A percentile compares a stretch with the other conserved stretches of the same genome.
Evolutionary conservation across 768 basidiomycete species (phyloP).

Genomic region (Cystobasidium ongulense): DNA sequence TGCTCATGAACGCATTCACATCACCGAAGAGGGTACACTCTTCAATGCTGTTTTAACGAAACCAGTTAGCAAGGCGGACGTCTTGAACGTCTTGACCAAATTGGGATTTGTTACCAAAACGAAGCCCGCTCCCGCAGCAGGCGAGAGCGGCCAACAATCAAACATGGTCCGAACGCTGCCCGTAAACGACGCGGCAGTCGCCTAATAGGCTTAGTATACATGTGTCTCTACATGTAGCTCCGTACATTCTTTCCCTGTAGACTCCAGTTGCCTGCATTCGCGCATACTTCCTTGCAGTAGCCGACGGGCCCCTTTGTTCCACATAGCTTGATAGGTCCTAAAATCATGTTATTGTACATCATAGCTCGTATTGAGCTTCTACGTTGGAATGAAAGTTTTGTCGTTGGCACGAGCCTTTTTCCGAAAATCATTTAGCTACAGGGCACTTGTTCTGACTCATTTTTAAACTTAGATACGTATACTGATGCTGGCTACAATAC

Average conservation of each 20-base stretch:
- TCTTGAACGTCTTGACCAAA: constrained; percentile 34
- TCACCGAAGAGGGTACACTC: constrained; percentile 39
- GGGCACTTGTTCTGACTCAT: too few relatives aligned
- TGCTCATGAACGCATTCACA: constrained; percentile 29
- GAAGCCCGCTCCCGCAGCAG: background rate
- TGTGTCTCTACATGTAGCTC: background rate
- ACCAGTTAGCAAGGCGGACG: constrained; percentile 37
- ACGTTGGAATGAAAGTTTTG: too few relatives aligned
- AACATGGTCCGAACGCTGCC: background rate
- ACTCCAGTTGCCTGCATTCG: too few relatives aligned
- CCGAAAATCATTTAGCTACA: too few relatives aligned
- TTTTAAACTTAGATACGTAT: too few relatives aligned
- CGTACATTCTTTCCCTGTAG: background rate
- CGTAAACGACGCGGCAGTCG: background rate
- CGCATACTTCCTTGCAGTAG: too few relatives aligned
- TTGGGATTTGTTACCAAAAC: constrained; percentile 39
- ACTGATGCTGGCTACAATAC: too few relatives aligned
- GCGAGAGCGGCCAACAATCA: background rate
- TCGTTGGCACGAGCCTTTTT: too few relatives aligned
- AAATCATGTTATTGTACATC: background rate
- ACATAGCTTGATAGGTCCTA: background rate
- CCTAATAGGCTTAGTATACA: background rate
- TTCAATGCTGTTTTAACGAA: constrained; percentile 37
- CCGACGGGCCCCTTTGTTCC: background rate
- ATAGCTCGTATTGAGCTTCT: too few relatives aligned